These are phyloP conservation scores for Lactarius tabidus DNA, from an alignment of 768 basidiomycete species.

Conservation along the genomic window DNA sequence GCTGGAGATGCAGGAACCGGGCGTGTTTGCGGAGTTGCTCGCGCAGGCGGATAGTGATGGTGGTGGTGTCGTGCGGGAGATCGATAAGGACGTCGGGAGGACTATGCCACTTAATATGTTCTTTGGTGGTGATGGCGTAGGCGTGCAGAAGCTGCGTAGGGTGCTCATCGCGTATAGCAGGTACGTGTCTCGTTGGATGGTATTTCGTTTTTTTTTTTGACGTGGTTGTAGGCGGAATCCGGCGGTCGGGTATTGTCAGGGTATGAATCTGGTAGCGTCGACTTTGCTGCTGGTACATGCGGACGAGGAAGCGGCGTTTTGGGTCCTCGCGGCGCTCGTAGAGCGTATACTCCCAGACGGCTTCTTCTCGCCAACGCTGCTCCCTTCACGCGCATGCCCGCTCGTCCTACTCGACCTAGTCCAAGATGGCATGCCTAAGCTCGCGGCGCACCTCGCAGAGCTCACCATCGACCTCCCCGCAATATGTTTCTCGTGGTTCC, in stretches of 20 bases:
- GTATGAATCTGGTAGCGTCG: slow-evolving; percentile 94
- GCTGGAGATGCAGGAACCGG: slow-evolving; percentile 88
- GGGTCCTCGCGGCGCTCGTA: slow-evolving; percentile 86
- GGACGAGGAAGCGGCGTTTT: slow-evolving; percentile 96
- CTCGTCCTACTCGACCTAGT: slow-evolving; percentile 87
- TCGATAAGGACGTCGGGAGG: slow-evolving; percentile 92
- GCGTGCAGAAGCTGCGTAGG: slow-evolving; percentile 85
- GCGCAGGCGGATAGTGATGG: slow-evolving; percentile 38
- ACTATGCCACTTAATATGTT: slow-evolving; percentile 95
- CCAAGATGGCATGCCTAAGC: slow-evolving; percentile 66
- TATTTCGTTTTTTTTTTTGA: neutral
- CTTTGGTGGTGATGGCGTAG: slow-evolving; percentile 95
- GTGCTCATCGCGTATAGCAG: slow-evolving; percentile 91
- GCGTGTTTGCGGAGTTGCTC: slow-evolving; percentile 83
- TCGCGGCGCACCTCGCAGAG: slow-evolving; percentile 69
- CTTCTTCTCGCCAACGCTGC: slow-evolving; percentile 89
- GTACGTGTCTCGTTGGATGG: slow-evolving; percentile 43
- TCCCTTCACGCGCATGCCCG: slow-evolving; percentile 93
- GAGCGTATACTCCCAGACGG: slow-evolving; percentile 86
- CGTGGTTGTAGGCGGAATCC: slow-evolving; percentile 71
- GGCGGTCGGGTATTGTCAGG: slow-evolving; percentile 89
- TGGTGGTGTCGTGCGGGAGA: slow-evolving; percentile 63
- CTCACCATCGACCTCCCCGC: slow-evolving; percentile 89
- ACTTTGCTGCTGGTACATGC: slow-evolving; percentile 90
- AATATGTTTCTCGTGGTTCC: slow-evolving; percentile 98